Conservation (phyloP, 2,329 filamentous ascomycete species). For the Trichoderma atroviride region DNA sequence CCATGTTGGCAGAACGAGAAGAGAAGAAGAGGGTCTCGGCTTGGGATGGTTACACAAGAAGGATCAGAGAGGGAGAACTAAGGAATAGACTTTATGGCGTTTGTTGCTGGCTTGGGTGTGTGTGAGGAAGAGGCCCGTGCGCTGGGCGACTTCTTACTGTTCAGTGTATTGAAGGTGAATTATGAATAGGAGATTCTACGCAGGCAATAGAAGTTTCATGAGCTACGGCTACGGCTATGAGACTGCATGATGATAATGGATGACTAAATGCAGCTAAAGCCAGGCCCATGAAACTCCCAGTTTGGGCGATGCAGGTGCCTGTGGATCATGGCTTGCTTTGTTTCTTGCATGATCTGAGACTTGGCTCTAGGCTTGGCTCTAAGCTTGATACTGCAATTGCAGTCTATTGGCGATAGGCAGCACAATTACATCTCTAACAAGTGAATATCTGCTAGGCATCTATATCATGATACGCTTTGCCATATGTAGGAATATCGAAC, state of each 20-base stretch:
- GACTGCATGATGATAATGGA: neutral
- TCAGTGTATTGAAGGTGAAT: neutral
- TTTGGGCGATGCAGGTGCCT: neutral
- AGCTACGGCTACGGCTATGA: neutral
- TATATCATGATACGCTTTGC: neutral
- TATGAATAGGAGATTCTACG: neutral
- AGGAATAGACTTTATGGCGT: conserved; percentile 19
- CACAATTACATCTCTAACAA: neutral
- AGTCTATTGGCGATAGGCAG: neutral
- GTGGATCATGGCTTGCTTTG: neutral
- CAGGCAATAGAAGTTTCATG: neutral
- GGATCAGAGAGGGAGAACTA: neutral
- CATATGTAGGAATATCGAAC: neutral
- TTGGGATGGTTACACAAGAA: neutral
- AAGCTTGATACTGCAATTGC: neutral
- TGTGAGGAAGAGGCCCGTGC: conserved; percentile 4
- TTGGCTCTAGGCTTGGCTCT: neutral
- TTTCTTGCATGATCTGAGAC: neutral
- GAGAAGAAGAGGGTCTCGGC: conserved; percentile 15
- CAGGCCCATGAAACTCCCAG: neutral
- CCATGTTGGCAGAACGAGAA: conserved; percentile 22
- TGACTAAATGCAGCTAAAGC: conserved; percentile 10
- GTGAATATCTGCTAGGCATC: neutral
- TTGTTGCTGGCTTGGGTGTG: neutral
- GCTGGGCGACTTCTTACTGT: neutral